Percentiles rank a stretch among this genome's conserved stretches.
These are phyloP conservation scores for Petunia axillaris DNA, from an alignment of 257 asterid genomes.

Conservation along the genomic window DNA sequence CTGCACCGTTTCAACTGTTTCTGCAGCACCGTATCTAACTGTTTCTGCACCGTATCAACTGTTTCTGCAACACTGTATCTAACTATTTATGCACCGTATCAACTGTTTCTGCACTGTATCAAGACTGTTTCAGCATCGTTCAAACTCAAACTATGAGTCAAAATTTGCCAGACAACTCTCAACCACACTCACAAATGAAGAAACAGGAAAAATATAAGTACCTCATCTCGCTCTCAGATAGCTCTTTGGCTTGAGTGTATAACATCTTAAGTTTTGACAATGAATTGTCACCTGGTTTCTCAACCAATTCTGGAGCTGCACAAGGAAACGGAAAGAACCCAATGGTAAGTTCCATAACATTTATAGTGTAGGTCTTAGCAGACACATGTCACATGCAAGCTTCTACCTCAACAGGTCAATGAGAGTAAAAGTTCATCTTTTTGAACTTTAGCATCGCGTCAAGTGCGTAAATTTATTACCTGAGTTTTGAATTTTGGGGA, in stretches of 20 bases:
- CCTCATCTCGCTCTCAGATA: constrained; percentile 82
- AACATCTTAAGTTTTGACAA: constrained; percentile 68
- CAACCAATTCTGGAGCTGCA: constrained; percentile 89
- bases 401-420: constrained; percentile 18
- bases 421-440: neutral
- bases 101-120: too few species aligned
- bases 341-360: neutral
- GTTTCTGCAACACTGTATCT: too few species aligned
- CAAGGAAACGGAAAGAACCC: constrained; percentile 24
- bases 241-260: constrained; percentile 85
- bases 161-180: neutral
- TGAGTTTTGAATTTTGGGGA: neutral
- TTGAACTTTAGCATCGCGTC: neutral
- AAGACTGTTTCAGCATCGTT: too few species aligned
- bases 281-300: constrained; percentile 87
- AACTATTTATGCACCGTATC: too few species aligned
- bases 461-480: neutral
- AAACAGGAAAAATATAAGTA: constrained; percentile 26
- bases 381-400: constrained; percentile 9
- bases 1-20: too few species aligned
- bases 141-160: neutral
- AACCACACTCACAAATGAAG: neutral
- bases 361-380: neutral
- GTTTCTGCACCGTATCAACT: too few species aligned
- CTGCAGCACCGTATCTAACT: too few species aligned